These are phyloP conservation scores for Diaporthe destruens DNA, from an alignment of 2,329 filamentous ascomycete species.

Conservation along the genomic window DNA sequence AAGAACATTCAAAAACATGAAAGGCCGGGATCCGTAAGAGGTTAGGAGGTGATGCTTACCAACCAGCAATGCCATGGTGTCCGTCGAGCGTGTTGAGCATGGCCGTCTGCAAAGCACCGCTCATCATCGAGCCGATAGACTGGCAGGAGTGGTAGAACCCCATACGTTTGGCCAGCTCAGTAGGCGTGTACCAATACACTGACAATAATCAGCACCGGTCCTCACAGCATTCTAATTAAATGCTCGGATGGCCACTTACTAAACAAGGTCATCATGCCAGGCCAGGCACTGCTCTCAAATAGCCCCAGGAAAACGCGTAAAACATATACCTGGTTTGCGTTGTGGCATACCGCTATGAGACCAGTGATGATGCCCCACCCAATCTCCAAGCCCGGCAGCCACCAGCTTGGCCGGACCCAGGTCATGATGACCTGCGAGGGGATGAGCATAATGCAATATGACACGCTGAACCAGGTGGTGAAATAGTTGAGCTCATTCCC, in stretches of 20 bases:
- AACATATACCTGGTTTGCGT: constrained; percentile 53
- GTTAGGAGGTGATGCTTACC: constrained; percentile 41
- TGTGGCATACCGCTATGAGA: constrained; percentile 50
- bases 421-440: constrained; percentile 54
- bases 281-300: constrained; percentile 56
- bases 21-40: too few relatives aligned
- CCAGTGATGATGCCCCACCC: constrained; percentile 52
- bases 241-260: constrained; percentile 46
- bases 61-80: constrained; percentile 60
- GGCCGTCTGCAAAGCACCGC: constrained; percentile 65
- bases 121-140: constrained; percentile 65
- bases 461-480: constrained; percentile 52
- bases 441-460: constrained; percentile 53
- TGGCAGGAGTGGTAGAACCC: constrained; percentile 67
- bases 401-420: constrained; percentile 53
- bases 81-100: constrained; percentile 66
- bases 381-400: constrained; percentile 52
- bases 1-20: too few relatives aligned
- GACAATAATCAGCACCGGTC: constrained; percentile 30
- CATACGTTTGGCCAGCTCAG: constrained; percentile 63
- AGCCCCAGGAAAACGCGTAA: constrained; percentile 56
- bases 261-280: constrained; percentile 58
- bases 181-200: constrained; percentile 58
- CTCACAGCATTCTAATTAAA: constrained; percentile 42
- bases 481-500: constrained; percentile 48